These are phyloP conservation scores for Purshia tridentata DNA, from an alignment of 306 rosid species.

Conservation along the genomic window DNA sequence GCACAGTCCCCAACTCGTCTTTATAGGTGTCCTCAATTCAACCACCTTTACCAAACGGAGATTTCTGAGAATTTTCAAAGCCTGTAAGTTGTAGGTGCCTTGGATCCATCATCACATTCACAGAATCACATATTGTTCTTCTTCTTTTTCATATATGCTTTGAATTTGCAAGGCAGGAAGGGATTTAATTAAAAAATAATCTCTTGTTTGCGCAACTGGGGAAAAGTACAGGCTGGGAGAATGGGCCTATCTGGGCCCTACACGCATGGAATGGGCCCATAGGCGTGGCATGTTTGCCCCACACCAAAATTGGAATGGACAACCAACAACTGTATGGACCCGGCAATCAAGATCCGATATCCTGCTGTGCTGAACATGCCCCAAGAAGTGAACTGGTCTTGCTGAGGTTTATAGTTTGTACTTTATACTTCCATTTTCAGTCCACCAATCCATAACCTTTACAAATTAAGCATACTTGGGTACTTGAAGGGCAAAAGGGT, in stretches of 20 bases:
- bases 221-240: not conserved
- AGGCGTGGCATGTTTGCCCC: not conserved
- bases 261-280: not conserved
- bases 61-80: not conserved
- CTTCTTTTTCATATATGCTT: not conserved
- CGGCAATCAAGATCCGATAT: not conserved
- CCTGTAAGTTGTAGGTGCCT: not conserved
- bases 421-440: not conserved
- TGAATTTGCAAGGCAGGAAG: not conserved
- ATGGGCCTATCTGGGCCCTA: constrained; percentile 4
- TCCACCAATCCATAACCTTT: not conserved
- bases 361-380: not conserved
- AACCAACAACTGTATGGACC: not conserved
- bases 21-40: not conserved
- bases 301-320: no score
- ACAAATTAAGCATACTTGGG: no score
- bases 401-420: not conserved
- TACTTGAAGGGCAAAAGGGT: no score
- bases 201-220: not conserved
- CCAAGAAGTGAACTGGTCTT: not conserved
- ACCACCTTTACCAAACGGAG: not conserved
- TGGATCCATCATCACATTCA: constrained; percentile 1
- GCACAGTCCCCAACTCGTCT: not conserved
- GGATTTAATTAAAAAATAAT: not conserved
- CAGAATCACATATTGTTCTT: not conserved